Evolutionary conservation across 148 eudicot species (phyloP).

Genomic region (Talinum fruticosum): DNA sequence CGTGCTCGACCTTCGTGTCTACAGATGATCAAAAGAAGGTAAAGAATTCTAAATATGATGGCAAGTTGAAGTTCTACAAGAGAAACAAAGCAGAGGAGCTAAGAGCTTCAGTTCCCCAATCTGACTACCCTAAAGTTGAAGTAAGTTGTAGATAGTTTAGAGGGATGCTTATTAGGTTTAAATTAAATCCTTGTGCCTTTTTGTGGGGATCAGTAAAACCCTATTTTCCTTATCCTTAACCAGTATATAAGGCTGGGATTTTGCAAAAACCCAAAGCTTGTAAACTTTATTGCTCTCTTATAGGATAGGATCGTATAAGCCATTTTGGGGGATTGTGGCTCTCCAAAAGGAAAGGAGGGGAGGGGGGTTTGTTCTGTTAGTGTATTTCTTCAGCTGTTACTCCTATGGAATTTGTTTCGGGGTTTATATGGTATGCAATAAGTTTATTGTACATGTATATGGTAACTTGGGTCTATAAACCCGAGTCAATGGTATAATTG

Average conservation of each 20-base stretch:
- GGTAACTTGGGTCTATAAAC: background rate
- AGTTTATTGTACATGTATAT: background rate
- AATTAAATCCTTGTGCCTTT: background rate
- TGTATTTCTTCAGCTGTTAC: background rate
- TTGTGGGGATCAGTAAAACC: background rate
- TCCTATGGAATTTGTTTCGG: background rate
- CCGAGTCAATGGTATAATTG: too few relatives aligned
- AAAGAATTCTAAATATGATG: constrained; percentile 19
- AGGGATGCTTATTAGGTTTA: background rate
- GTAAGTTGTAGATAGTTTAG: constrained; percentile 35
- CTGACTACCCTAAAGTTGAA: constrained; percentile 27
- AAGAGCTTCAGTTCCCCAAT: constrained; percentile 26
- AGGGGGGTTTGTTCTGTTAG: background rate
- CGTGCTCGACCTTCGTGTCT: constrained; percentile 14
- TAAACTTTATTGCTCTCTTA: background rate
- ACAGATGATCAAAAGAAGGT: constrained; percentile 18
- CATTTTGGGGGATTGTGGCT: too few relatives aligned
- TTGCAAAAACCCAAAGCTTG: constrained; percentile 8
- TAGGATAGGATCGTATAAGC: background rate
- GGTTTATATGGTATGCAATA: background rate
- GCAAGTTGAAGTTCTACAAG: constrained; percentile 38
- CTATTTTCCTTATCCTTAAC: background rate
- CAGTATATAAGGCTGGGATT: background rate
- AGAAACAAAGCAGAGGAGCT: constrained; percentile 40
- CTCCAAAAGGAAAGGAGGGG: background rate